These are phyloP conservation scores for Cordyceps fumosorosea DNA, from an alignment of 2,329 filamentous ascomycete species.

Conservation along the genomic window DNA sequence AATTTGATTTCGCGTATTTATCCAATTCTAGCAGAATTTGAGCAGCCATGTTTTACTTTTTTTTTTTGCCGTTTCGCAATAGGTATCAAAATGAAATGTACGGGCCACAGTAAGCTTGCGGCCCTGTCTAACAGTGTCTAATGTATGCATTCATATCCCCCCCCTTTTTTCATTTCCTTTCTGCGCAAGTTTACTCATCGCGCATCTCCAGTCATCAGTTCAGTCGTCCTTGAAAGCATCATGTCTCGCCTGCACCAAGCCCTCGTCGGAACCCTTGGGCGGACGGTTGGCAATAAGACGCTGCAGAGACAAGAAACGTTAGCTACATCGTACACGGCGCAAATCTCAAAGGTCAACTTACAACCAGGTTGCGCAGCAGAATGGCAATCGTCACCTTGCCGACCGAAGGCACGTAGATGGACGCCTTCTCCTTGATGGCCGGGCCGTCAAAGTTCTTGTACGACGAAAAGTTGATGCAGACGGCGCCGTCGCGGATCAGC, in stretches of 20 bases:
- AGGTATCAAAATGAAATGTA: slow-evolving; percentile 4
- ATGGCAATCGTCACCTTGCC: slow-evolving; percentile 97
- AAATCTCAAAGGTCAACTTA: slow-evolving; percentile 38
- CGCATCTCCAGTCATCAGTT: neutral
- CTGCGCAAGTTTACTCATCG: neutral
- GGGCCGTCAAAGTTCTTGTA: slow-evolving; percentile 85
- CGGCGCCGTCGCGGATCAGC: slow-evolving; percentile 77
- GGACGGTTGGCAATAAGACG: slow-evolving; percentile 46
- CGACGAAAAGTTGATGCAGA: slow-evolving; percentile 98
- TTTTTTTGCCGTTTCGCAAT: neutral
- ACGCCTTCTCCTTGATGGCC: slow-evolving; percentile 88
- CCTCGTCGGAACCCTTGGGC: slow-evolving; percentile 30
- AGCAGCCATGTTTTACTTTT: neutral
- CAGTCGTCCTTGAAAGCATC: slow-evolving; percentile 37
- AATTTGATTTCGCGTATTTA: neutral
- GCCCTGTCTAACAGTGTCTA: slow-evolving; percentile 3
- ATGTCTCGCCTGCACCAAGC: slow-evolving; percentile 31
- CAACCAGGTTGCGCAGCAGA: slow-evolving; percentile 79
- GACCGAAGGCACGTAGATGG: slow-evolving; percentile 93
- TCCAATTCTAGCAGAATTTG: neutral
- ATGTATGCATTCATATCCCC: neutral
- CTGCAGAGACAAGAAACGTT: slow-evolving; percentile 24
- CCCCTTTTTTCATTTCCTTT: neutral
- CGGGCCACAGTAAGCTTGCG: neutral
- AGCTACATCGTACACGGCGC: neutral